A percentile compares a stretch with the other conserved stretches of the same genome.
Evolutionary conservation across 257 asterid genomes (phyloP).

Genomic region (Nicotiana undulata): DNA sequence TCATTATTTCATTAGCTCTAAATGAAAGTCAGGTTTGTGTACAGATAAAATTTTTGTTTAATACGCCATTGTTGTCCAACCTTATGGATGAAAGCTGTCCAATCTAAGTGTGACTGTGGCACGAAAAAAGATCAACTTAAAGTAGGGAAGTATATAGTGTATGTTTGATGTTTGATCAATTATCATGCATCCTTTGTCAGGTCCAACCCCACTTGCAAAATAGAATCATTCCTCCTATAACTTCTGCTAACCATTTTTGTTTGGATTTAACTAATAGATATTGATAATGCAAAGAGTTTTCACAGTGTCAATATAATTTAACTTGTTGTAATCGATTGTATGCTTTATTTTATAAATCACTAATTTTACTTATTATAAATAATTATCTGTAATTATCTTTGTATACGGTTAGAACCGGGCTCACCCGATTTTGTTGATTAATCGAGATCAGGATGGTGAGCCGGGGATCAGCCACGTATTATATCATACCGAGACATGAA

Average conservation of each 20-base stretch:
- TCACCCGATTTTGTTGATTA: no score
- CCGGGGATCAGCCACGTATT: no score
- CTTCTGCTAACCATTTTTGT: background rate
- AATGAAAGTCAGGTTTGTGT: background rate
- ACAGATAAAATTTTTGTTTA: background rate
- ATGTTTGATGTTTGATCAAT: background rate
- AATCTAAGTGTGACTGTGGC: background rate
- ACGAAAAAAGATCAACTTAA: background rate
- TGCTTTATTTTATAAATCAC: background rate
- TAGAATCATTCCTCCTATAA: background rate
- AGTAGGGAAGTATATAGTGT: background rate
- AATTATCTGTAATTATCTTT: no score
- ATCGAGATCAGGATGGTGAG: no score
- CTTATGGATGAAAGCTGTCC: background rate
- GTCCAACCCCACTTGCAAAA: background rate
- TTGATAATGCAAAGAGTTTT: background rate
- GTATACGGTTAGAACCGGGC: no score
- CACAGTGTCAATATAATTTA: background rate
- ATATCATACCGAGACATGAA: no score
- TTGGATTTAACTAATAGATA: background rate
- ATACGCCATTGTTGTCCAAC: background rate
- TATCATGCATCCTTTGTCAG: background rate
- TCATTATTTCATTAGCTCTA: background rate
- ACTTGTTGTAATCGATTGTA: background rate
- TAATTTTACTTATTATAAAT: no score